A percentile compares a stretch with the other conserved stretches of the same genome.
Evolutionary conservation across 805 yeast genomes (phyloP).

Genomic region (Komagataella populi): DNA sequence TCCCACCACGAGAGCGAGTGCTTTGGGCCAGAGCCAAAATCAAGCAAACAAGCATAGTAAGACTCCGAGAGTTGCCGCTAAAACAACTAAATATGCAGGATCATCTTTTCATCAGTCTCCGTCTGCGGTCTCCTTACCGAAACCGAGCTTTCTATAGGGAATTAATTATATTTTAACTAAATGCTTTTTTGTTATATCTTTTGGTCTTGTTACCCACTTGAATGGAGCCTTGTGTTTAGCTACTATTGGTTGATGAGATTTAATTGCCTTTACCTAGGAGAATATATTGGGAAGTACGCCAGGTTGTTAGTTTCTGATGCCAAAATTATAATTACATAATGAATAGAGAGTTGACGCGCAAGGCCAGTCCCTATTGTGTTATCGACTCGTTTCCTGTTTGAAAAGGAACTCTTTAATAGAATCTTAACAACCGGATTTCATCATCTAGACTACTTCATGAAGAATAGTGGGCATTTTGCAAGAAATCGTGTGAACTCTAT

Average conservation of each 20-base stretch:
- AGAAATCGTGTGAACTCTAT: constrained; percentile 16
- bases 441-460: not conserved
- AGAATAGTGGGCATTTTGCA: constrained; percentile 10
- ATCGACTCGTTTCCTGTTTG: not conserved
- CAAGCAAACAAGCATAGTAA: not conserved
- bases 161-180: not conserved
- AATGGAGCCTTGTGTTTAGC: not conserved
- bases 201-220: not conserved
- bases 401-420: not conserved
- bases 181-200: not conserved
- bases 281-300: not conserved
- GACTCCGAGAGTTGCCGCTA: not conserved
- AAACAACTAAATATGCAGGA: constrained; percentile 29
- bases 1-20: not conserved
- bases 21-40: not conserved
- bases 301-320: not conserved
- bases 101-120: constrained; percentile 45
- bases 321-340: not conserved
- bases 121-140: constrained; percentile 39
- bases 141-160: constrained; percentile 30
- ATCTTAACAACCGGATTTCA: not conserved
- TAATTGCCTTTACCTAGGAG: not conserved
- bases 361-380: not conserved
- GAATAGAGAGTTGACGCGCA: not conserved
- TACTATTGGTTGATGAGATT: not conserved